Evolutionary conservation across 2,329 filamentous ascomycete species (phyloP).

Genomic region (Pyrenophora seminiperda): DNA sequence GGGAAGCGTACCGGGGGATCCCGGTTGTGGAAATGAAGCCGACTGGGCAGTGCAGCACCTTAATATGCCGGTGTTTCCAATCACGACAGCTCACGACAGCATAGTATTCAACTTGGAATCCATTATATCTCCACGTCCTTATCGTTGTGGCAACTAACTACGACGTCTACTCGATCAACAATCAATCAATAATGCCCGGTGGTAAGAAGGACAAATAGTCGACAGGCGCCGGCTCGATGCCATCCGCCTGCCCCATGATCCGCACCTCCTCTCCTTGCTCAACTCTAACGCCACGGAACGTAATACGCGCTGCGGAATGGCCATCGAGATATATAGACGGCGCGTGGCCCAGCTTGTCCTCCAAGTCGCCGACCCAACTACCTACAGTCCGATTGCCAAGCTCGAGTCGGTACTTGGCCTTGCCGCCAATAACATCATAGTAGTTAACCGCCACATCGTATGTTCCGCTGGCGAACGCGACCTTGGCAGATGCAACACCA

Average conservation of each 20-base stretch:
- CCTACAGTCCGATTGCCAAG: slow-evolving; percentile 61
- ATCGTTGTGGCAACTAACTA: no score
- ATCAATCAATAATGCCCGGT: slow-evolving; percentile 61
- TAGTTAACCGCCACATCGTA: slow-evolving; percentile 72
- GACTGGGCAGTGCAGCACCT: slow-evolving; percentile 6
- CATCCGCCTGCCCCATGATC: slow-evolving; percentile 63
- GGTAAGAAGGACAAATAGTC: slow-evolving; percentile 71
- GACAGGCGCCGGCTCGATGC: slow-evolving; percentile 66
- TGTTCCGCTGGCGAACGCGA: slow-evolving; percentile 58
- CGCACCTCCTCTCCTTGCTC: slow-evolving; percentile 59
- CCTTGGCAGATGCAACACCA: slow-evolving; percentile 55
- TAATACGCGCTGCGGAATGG: slow-evolving; percentile 67
- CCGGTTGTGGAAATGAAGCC: slow-evolving; percentile 20
- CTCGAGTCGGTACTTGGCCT: slow-evolving; percentile 60
- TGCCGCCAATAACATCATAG: slow-evolving; percentile 66
- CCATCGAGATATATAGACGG: slow-evolving; percentile 66
- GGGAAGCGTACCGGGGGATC: slow-evolving; percentile 9
- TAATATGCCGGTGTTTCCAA: slow-evolving; percentile 4
- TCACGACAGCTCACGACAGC: neutral
- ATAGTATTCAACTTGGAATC: slow-evolving; percentile 1
- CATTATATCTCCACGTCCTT: no score
- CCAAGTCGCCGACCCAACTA: slow-evolving; percentile 64
- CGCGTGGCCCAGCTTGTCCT: slow-evolving; percentile 64
- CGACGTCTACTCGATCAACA: no score
- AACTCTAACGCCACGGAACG: slow-evolving; percentile 59